A percentile compares a stretch with the other conserved stretches of the same genome.
Conservation (phyloP, 2,329 filamentous ascomycete genomes). For the Colletotrichum shisoi region DNA sequence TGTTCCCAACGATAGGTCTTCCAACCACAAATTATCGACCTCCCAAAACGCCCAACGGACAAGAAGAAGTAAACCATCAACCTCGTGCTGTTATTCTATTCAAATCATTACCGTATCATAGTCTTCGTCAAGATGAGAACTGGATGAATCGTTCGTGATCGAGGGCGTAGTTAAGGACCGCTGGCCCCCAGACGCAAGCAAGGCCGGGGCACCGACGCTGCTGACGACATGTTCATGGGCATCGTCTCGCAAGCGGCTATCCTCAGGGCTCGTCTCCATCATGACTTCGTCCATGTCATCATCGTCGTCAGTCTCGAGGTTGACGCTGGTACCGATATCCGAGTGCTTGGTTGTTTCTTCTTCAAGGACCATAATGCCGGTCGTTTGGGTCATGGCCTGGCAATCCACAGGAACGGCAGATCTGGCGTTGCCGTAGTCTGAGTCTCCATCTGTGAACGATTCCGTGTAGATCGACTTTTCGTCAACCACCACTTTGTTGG, state of each 20-base stretch:
- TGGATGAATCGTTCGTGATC: not conserved
- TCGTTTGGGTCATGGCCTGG: slow-evolving; percentile 42
- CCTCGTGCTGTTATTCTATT: not conserved
- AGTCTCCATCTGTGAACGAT: slow-evolving; percentile 46
- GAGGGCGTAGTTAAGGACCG: not conserved
- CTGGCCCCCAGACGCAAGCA: not conserved
- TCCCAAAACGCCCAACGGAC: slow-evolving; percentile 6
- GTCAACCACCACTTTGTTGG: slow-evolving; percentile 48
- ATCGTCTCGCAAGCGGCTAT: slow-evolving; percentile 26
- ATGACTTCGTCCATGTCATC: slow-evolving; percentile 26
- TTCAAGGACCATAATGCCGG: slow-evolving; percentile 22
- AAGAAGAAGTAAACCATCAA: not conserved
- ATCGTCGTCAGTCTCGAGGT: slow-evolving; percentile 14
- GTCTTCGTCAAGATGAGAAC: slow-evolving; percentile 29
- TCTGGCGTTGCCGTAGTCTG: slow-evolving; percentile 49
- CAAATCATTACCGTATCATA: slow-evolving; percentile 38
- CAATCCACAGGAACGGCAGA: slow-evolving; percentile 47
- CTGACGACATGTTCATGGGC: slow-evolving; percentile 16
- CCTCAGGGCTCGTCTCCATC: slow-evolving; percentile 31
- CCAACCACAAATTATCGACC: slow-evolving; percentile 5
- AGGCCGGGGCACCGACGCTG: not conserved
- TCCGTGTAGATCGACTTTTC: slow-evolving; percentile 49
- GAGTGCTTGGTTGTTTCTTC: slow-evolving; percentile 27
- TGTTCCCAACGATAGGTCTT: not conserved
- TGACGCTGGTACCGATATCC: slow-evolving; percentile 12